Percentiles rank a stretch among this genome's conserved stretches.
phyloP scores from a whole-genome alignment of 2,329 filamentous ascomycete species.

The Endoconidiophora polonica region DNA sequence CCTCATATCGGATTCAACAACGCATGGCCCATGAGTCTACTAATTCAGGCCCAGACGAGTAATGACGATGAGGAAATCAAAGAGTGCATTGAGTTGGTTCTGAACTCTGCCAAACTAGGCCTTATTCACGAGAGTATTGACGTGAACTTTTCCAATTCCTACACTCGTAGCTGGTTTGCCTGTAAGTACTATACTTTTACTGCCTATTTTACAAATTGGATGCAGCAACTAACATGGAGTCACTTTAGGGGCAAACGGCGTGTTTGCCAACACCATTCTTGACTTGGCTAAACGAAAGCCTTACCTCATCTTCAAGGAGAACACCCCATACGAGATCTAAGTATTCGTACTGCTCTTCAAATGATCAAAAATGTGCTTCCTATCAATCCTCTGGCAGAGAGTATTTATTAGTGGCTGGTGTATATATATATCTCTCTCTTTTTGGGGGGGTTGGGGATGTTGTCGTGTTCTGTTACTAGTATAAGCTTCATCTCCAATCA shows the following conservation, averaged over 20 bases:
- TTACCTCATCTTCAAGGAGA: constrained; percentile 59
- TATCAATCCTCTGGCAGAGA: neutral
- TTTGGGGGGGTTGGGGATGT: neutral
- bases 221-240: neutral
- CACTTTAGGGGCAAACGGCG: constrained; percentile 64
- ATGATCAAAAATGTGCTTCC: neutral
- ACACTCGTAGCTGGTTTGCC: constrained; percentile 90
- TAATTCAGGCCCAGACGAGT: constrained; percentile 81
- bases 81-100: constrained; percentile 54
- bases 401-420: neutral
- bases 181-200: constrained; percentile 27
- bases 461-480: neutral
- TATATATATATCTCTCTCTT: neutral
- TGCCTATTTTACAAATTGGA: constrained; percentile 1
- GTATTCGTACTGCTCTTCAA: neutral
- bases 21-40: constrained; percentile 91
- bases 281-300: constrained; percentile 82
- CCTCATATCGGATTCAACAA: constrained; percentile 67
- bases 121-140: constrained; percentile 86
- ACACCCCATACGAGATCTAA: constrained; percentile 39
- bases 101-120: constrained; percentile 58
- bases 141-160: constrained; percentile 48
- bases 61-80: constrained; percentile 70
- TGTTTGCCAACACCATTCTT: constrained; percentile 83
- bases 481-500: constrained; percentile 4